Percentiles rank a stretch among this genome's conserved stretches.
These are phyloP conservation scores for Jackrogersella minutella DNA, from an alignment of 495 filamentous ascomycete genomes.

Conservation along the genomic window DNA sequence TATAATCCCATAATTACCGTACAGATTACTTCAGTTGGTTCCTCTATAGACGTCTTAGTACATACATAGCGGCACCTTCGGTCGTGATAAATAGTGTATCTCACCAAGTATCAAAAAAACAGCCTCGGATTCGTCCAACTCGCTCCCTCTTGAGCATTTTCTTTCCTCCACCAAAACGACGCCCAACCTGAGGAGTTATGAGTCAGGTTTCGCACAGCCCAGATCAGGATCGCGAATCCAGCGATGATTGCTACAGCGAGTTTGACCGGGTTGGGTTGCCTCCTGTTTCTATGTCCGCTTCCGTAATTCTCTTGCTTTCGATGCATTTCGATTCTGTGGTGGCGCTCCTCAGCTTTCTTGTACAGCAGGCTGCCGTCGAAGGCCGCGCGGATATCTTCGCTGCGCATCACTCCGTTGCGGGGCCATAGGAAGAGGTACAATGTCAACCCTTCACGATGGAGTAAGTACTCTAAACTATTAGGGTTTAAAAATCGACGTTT, in stretches of 20 bases:
- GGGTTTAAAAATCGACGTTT: no score
- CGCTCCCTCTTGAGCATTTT: not conserved
- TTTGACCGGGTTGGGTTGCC: conserved; percentile 2
- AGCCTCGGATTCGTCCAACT: not conserved
- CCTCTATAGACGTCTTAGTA: not conserved
- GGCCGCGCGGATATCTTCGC: conserved; percentile 17
- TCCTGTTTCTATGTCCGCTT: not conserved
- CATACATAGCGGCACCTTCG: not conserved
- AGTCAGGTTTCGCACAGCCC: not conserved
- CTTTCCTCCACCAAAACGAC: not conserved
- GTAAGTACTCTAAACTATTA: not conserved
- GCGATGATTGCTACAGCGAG: conserved; percentile 4
- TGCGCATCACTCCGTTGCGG: not conserved
- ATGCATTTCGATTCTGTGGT: not conserved
- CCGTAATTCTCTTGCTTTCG: not conserved
- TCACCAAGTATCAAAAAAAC: not conserved
- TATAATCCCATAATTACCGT: not conserved
- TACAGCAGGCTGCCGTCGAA: conserved; percentile 19
- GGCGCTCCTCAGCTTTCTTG: conserved; percentile 9
- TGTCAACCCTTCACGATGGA: not conserved
- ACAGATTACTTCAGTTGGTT: not conserved
- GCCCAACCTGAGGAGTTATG: not conserved
- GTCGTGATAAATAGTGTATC: not conserved
- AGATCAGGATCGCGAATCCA: conserved; percentile 1
- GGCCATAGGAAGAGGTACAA: conserved; percentile 10